A percentile compares a stretch with the other conserved stretches of the same genome.
Conservation (phyloP, 306 rosid species). For the Vigna radiata region DNA sequence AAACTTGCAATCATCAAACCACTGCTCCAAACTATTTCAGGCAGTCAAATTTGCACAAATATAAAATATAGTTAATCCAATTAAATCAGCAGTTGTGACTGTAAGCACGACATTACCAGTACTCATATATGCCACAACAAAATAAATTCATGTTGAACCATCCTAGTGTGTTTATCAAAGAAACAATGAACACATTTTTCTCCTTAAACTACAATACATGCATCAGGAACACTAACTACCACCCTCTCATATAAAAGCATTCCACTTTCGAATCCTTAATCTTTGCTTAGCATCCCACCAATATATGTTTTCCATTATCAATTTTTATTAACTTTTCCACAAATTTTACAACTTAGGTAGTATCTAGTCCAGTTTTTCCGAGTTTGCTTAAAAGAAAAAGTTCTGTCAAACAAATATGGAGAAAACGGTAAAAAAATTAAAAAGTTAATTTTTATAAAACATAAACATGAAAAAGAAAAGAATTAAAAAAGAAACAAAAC, state of each 20-base stretch:
- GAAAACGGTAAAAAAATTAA: not conserved
- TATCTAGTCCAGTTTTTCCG: not conserved
- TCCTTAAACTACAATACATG: not conserved
- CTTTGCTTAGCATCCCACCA: not conserved
- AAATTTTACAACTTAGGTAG: slow-evolving; percentile 1
- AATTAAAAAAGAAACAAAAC: not conserved
- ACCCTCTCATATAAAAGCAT: not conserved
- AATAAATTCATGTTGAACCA: slow-evolving; percentile 11
- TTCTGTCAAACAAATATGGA: not conserved
- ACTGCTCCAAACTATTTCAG: slow-evolving; percentile 1
- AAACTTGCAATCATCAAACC: not conserved
- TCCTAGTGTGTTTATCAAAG: not conserved
- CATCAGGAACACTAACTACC: not conserved
- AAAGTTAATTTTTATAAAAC: not conserved
- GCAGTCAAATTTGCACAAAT: too few species aligned
- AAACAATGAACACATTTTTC: not conserved
- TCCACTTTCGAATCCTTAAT: not conserved
- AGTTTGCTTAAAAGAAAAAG: not conserved
- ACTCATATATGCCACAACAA: slow-evolving; percentile 26
- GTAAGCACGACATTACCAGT: slow-evolving; percentile 9
- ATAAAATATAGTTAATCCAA: slow-evolving; percentile 25
- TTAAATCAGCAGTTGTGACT: not conserved
- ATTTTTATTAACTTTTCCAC: slow-evolving; percentile 7
- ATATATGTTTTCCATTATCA: slow-evolving; percentile 3
- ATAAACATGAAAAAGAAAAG: not conserved